Percentiles rank a stretch among this genome's conserved stretches.
phyloP scores from a whole-genome alignment of 2,329 filamentous ascomycete genomes.

The Ampelomyces quisqualis region DNA sequence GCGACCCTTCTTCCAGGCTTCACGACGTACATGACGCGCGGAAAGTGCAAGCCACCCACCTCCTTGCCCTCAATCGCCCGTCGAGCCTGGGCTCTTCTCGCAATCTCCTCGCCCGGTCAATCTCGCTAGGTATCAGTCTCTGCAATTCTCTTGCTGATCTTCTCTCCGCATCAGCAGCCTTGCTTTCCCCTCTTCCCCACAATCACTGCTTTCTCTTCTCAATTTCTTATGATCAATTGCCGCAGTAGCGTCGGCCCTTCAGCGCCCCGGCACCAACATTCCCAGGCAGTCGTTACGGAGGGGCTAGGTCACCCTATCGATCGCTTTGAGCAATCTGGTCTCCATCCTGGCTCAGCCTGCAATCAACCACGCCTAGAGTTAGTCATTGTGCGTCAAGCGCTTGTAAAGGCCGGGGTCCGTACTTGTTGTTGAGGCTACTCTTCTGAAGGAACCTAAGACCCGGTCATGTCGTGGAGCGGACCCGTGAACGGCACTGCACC shows the following conservation, averaged over 20 bases:
- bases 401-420: too few relatives aligned
- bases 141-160: slow-evolving; percentile 11
- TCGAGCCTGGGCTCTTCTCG: slow-evolving; percentile 10
- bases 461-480: slow-evolving; percentile 45
- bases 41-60: too few relatives aligned
- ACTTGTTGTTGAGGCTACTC: too few relatives aligned
- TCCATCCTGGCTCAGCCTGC: not conserved
- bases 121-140: too few relatives aligned
- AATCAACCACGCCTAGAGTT: too few relatives aligned
- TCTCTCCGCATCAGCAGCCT: slow-evolving; percentile 27
- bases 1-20: slow-evolving; percentile 10
- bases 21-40: slow-evolving; percentile 1
- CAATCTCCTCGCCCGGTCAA: too few relatives aligned
- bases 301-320: slow-evolving; percentile 13
- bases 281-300: slow-evolving; percentile 1
- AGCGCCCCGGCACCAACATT: slow-evolving; percentile 1
- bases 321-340: slow-evolving; percentile 17
- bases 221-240: not conserved
- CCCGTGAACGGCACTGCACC: slow-evolving; percentile 35
- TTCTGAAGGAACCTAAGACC: too few relatives aligned
- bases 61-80: slow-evolving; percentile 9
- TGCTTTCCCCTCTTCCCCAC: slow-evolving; percentile 11
- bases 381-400: too few relatives aligned
- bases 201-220: not conserved
- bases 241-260: not conserved